Conservation (phyloP, 805 yeast species). For the Kodamaea kakaduensis region DNA sequence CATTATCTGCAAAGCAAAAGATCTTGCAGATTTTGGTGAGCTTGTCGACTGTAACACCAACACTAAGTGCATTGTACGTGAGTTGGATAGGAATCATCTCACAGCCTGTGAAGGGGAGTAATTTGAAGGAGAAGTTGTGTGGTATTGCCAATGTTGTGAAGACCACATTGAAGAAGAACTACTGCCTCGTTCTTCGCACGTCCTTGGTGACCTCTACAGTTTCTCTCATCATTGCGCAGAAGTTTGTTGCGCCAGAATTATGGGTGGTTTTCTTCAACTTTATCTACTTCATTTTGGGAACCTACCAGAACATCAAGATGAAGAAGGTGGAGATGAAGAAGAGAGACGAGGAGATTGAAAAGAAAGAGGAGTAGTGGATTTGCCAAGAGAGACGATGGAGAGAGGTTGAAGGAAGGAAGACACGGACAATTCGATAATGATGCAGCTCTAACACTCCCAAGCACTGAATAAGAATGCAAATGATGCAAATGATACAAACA, state of each 20-base stretch:
- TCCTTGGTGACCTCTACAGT: slow-evolving; percentile 54
- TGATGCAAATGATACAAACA: no score
- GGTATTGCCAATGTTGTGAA: slow-evolving; percentile 20
- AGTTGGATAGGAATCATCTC: slow-evolving; percentile 52
- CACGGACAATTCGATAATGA: no score
- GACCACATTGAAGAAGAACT: slow-evolving; percentile 39
- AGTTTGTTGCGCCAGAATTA: slow-evolving; percentile 49
- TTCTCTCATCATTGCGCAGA: slow-evolving; percentile 54
- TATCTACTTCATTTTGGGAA: slow-evolving; percentile 57
- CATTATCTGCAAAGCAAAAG: slow-evolving; percentile 37
- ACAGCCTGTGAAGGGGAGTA: slow-evolving; percentile 11
- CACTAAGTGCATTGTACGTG: slow-evolving; percentile 45
- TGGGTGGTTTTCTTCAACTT: slow-evolving; percentile 64
- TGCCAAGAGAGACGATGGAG: no score
- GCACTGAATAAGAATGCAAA: no score
- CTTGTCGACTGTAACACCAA: slow-evolving; percentile 54
- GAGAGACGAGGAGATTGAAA: slow-evolving; percentile 5
- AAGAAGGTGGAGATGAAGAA: slow-evolving; percentile 28
- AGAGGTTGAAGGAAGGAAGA: no score
- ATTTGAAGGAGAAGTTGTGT: slow-evolving; percentile 6
- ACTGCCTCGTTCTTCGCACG: slow-evolving; percentile 44
- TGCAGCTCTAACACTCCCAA: no score
- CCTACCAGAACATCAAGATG: slow-evolving; percentile 55
- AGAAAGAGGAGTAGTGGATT: slow-evolving; percentile 7
- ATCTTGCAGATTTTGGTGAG: slow-evolving; percentile 49